Base-by-base conservation (phyloP, 306 rosid genomes). In the Cicer cuneatum region DNA sequence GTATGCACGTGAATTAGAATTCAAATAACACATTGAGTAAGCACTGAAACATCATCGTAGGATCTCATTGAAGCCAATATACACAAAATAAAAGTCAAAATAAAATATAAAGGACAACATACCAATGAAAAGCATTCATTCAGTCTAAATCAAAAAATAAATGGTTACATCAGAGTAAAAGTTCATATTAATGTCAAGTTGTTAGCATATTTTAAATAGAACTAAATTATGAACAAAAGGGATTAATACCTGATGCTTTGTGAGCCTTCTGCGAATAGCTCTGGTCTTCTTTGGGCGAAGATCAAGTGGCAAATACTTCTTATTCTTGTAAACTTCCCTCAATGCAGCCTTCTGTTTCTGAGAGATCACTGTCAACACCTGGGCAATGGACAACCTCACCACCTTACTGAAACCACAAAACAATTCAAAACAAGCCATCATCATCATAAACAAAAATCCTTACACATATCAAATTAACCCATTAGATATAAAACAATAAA, bases 261-360 rank as follows among this genome's bases (percentile, higher is more conserved):
- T 95, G 35, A 95, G 98, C 86, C 90, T 89, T 62, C 93, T 83
- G 67, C 99, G 95, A 51, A 92, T 95, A 49, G 98, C 98, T 77
- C 99, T 85, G 72, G 97, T 94, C 86, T 94, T 94, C 92, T 94
- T 94, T n/a, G 96, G 96, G 48, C 99, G 97, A 47, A 92, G 96
- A 88, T 94, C 99, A 52, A 94, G 99, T 3, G 99, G 97, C 90
- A 92, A 72, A 15, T 80, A 85, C 82, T 92, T 94, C 88, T 92
- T 94, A 12, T 87, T 88, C 87, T 90, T 92, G 72, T 95, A 95
- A 3, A 69, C 99, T 33, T 95, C 98, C 79, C 99, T 90, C 76
- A 95, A 87, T 0, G 90, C 97, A 7, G 95, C 56, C 82, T 92
- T 95, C 83, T 92, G 97, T 78, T 89, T 95, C 97, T 95, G 99